Evolutionary conservation across 23 red algal genomes (phyloP), one percentile per base, ranked within the genome.

Genomic region (Gracilaria gracilis): DNA sequence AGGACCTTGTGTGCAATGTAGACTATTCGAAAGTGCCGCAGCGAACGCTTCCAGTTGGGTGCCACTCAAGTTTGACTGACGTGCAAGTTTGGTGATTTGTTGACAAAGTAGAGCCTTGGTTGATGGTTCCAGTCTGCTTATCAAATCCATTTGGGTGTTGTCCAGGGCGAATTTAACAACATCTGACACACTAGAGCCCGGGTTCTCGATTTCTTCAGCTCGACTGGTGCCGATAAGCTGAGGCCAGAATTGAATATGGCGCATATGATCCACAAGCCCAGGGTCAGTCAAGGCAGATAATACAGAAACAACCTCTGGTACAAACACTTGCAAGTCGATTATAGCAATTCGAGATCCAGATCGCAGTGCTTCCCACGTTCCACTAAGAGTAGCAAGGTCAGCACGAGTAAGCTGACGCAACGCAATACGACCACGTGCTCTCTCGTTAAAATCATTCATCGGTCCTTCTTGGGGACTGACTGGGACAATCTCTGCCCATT

Each of bases 401-500:
- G 87, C 31, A 1, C 75, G 72, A 0, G 49, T 81, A 15, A 90
- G 87, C 17, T 81, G 42, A 42, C 87, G 87, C 16, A 90, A n/a
- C 6, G 74, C 87, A 19, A 90, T 48, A 13, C 87, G 87, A 9
- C 75, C 75, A 50, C 47, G 57, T 20, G 35, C 65, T 51, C 87
- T 37, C 58, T 90, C 87, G 4, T 64, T 14, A 55, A 66, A 81
- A 51, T 90, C 87, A 4, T 28, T 34, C 25, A 9, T 16, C 12
- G 37, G 55, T 37, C 73, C 73, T 35, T 6, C 32, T 15, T 90
- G 71, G 6, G 48, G 37, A 35, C 42, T 57, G 37, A 80, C 51
- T 34, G 87, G 87, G 11, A 90, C 87, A 65, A 90, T 58, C 35
- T 90, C 87, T 19, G 87, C 87, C 87, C 87, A 90, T 48, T 90